Evolutionary conservation across 768 basidiomycete genomes (phyloP).

Genomic region (Suillus fuscotomentosus): DNA sequence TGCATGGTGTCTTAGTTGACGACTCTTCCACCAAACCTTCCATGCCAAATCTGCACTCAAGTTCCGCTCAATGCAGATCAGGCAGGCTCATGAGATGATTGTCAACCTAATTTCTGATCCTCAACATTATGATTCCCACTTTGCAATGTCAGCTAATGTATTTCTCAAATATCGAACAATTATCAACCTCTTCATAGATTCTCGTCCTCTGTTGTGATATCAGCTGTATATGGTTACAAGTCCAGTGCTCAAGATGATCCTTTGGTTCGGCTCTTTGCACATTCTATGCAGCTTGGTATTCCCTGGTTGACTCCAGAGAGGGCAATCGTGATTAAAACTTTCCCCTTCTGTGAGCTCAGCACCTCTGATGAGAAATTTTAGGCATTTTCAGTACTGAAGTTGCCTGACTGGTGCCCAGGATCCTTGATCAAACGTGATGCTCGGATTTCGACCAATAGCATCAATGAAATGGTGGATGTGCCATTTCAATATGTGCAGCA

Average conservation of each 20-base stretch:
- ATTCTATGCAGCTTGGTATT: background rate
- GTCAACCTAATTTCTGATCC: background rate
- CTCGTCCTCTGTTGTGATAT: constrained; percentile 1
- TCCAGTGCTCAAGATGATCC: background rate
- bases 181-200: background rate
- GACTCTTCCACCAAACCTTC: constrained; percentile 38
- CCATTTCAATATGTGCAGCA: background rate
- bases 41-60: constrained; percentile 25
- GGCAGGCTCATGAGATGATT: constrained; percentile 24
- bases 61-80: constrained; percentile 25
- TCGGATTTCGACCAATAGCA: background rate
- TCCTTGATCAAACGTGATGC: constrained; percentile 4
- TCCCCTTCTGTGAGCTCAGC: constrained; percentile 3
- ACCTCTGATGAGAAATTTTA: background rate
- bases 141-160: background rate
- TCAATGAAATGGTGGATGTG: constrained; percentile 3
- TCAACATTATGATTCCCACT: constrained; percentile 13
- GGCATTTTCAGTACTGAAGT: background rate
- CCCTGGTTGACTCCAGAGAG: background rate
- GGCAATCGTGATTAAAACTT: background rate
- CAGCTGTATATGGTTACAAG: constrained; percentile 4
- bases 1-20: constrained; percentile 27
- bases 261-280: background rate
- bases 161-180: background rate
- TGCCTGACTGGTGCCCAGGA: constrained; percentile 9